A percentile compares a stretch with the other conserved stretches of the same genome.
Evolutionary conservation across 306 rosid genomes (phyloP).

Genomic region (Dryas drummondii): DNA sequence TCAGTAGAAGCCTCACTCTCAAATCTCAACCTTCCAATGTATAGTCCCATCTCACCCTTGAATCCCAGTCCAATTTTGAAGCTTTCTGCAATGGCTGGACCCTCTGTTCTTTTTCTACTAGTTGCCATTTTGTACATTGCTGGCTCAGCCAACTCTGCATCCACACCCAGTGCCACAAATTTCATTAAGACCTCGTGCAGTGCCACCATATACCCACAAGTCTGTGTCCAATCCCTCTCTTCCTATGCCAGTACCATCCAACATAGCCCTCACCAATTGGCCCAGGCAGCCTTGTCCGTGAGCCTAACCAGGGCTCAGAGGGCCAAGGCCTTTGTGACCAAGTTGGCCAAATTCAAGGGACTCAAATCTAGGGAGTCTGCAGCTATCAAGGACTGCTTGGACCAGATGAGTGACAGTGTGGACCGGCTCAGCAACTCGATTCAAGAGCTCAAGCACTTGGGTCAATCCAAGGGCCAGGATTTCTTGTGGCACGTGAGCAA

Average conservation of each 20-base stretch:
- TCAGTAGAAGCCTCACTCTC: neutral
- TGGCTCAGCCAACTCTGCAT: slow-evolving; percentile 12
- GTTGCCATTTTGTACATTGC: slow-evolving; percentile 22
- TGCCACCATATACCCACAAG: slow-evolving; percentile 36
- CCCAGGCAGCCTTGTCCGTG: slow-evolving; percentile 44
- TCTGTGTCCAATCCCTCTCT: slow-evolving; percentile 44
- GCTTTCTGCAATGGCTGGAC: slow-evolving; percentile 31
- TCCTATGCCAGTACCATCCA: slow-evolving; percentile 33
- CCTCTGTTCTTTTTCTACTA: slow-evolving; percentile 14
- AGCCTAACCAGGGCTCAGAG: slow-evolving; percentile 32
- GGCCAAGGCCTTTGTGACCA: slow-evolving; percentile 29
- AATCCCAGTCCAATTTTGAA: neutral
- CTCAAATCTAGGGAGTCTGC: slow-evolving; percentile 33
- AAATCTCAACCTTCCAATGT: neutral
- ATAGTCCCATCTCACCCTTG: neutral
- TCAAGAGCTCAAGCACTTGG: slow-evolving; percentile 39
- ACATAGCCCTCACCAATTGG: slow-evolving; percentile 38
- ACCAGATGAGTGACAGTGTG: slow-evolving; percentile 38
- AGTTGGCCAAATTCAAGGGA: slow-evolving; percentile 27
- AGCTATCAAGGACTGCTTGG: slow-evolving; percentile 45
- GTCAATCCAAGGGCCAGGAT: slow-evolving; percentile 28
- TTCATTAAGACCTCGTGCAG: slow-evolving; percentile 42
- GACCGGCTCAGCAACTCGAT: slow-evolving; percentile 42
- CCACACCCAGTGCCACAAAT: slow-evolving; percentile 3
- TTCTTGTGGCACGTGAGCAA: slow-evolving; percentile 52